Conservation (phyloP, 768 basidiomycete genomes). For the Tricholoma terreum region DNA sequence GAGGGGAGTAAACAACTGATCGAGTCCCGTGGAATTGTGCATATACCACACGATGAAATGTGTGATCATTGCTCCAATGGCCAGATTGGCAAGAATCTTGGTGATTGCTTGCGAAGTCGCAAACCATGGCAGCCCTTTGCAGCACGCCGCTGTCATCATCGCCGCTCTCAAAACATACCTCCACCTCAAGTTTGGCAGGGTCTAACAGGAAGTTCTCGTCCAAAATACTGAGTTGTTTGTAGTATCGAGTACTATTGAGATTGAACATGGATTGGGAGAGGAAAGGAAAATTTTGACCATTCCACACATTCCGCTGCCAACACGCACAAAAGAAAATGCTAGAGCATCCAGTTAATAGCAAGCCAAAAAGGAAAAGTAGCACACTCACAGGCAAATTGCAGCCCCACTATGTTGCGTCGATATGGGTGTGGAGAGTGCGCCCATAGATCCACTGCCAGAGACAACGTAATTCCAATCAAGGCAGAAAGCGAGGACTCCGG, state of each 20-base stretch:
- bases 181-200: conserved; percentile 41
- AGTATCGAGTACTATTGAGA: conserved; percentile 44
- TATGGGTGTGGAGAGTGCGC: conserved; percentile 50
- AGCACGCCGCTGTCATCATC: conserved; percentile 12
- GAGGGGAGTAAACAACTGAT: background rate
- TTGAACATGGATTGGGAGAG: conserved; percentile 37
- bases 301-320: conserved; percentile 9
- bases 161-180: conserved; percentile 28
- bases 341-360: background rate
- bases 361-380: background rate
- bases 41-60: conserved; percentile 51
- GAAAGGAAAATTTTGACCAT: conserved; percentile 6
- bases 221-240: conserved; percentile 53
- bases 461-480: conserved; percentile 64
- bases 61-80: conserved; percentile 46
- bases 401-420: conserved; percentile 51
- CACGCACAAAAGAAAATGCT: conserved; percentile 3
- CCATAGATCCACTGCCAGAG: conserved; percentile 41
- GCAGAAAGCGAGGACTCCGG: conserved; percentile 59
- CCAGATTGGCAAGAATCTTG: conserved; percentile 35
- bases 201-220: conserved; percentile 50
- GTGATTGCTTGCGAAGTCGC: conserved; percentile 42
- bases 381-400: conserved; percentile 47
- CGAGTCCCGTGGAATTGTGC: background rate
- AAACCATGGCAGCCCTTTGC: conserved; percentile 43